Base-by-base conservation (phyloP, 768 basidiomycete species). In the Tremella fuciformis region DNA sequence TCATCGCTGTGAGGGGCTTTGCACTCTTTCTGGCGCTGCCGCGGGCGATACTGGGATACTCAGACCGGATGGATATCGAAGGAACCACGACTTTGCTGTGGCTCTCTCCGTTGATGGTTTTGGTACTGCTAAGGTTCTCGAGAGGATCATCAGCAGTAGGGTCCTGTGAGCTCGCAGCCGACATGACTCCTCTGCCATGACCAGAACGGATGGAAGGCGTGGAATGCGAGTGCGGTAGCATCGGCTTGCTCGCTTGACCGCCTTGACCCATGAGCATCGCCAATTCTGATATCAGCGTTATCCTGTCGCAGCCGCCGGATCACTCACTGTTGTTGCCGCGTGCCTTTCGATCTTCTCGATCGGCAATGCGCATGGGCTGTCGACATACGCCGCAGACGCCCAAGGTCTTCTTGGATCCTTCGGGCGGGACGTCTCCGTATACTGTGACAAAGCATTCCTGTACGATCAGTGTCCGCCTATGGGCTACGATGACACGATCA, bases 371-470 rank as follows among this genome's bases (percentile, higher is more conserved):
- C 96, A 99, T 98, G 16, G 92, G 92, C 29, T 92, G 83, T 67
- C 96, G 83, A 74, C 96, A 99, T 1, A 98, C 91, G 39, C 96
- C 96, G 66, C 96, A 99, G 16, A 99, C 89, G 18, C 96, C 96
- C 21, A 96, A 80, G 72, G 89, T 87, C 56, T 62, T 67, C 51
- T 58, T 65, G 13, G 47, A 88, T 80, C 78, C 88, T 85, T 76
- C 84, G 80, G 24, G 87, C 81, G 75, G 75, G 3, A 88, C 86
- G 4, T 89, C 89, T 13, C 93, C 94, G 76, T 99, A 99, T 3
- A 98, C 94, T 6, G 91, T 91, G 15, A 86, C 89, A 76, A 97
- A 98, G 77, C 96, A 99, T 15, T 91, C 94, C 88, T 94, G 53
- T 16, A 13, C 18, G 3, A 51, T 66, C 59, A 51, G 57, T 26